Conservation (phyloP, 2,329 filamentous ascomycete species). For the Coniella vitis region DNA sequence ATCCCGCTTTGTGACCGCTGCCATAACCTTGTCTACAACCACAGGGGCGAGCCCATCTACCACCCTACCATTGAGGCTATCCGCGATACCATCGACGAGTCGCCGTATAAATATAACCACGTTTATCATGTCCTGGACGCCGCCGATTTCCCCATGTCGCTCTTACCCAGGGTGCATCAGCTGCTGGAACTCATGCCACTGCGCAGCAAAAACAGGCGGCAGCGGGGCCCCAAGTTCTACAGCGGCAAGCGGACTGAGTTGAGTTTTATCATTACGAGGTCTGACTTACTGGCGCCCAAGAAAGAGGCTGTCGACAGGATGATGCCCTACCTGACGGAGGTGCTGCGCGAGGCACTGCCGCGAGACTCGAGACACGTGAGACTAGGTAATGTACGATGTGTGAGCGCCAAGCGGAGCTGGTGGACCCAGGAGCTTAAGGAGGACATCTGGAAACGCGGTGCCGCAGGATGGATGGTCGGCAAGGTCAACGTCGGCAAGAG, state of each 20-base stretch:
- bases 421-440: conserved; percentile 85
- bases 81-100: conserved; percentile 77
- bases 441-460: conserved; percentile 75
- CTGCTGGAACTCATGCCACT: conserved; percentile 66
- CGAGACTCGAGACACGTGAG: conserved; percentile 61
- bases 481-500: conserved; percentile 98
- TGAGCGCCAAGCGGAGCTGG: conserved; percentile 82
- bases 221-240: conserved; percentile 58
- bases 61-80: conserved; percentile 79
- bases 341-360: conserved; percentile 71
- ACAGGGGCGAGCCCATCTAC: conserved; percentile 61
- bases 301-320: conserved; percentile 78
- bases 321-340: conserved; percentile 76
- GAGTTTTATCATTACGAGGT: conserved; percentile 84
- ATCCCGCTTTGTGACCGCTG: conserved; percentile 78
- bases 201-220: conserved; percentile 73
- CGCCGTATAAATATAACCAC: conserved; percentile 84
- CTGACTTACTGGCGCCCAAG: conserved; percentile 76
- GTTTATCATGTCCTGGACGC: conserved; percentile 94
- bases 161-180: conserved; percentile 69
- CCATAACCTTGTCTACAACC: conserved; percentile 73
- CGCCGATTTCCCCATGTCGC: conserved; percentile 91
- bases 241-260: conserved; percentile 66
- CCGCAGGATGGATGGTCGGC: conserved; percentile 93
- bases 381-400: conserved; percentile 80